Base-by-base conservation (phyloP, 2,329 filamentous ascomycete genomes). In the Akanthomyces lecanii region DNA sequence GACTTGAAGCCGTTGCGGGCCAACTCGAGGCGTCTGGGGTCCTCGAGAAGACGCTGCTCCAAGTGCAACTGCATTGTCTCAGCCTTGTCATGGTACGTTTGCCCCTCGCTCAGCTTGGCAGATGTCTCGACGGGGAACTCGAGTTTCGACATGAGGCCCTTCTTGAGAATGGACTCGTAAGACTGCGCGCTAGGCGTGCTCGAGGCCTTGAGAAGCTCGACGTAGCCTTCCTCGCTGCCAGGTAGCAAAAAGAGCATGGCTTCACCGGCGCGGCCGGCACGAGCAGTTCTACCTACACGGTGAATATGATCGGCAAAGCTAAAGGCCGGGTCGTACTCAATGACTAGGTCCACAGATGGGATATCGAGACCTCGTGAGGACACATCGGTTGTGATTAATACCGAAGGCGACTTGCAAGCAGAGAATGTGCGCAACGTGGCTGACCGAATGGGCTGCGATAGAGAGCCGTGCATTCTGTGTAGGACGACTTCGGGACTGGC, bases 261-360 rank as follows among this genome's bases (percentile, higher is more conserved):
- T 62, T 93, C 88, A 33, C 95, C 95, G 12, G 94, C 85, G 6
- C 91, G 89, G 18, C 95, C 95, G 1, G 96, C 91, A 81, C 95
- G 91, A 4, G 95, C 95, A 12, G 95, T 99, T 74, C 95, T 90
- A 61, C 95, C 95, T 62, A 98, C 91, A 62, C 95, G 89, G 77
- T 99, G 95, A 8, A 97, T 84, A 74, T 99, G 95, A 74, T 99
- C 95, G 65, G 93, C 90, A 28, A 92, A 88, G 72, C 90, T 92
- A 76, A 98, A 98, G 2, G 95, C 91, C 0, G 95, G 93, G 72
- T 99, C 95, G 73, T 97, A 98, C 74, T 99, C 95, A 63, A 99
- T 85, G 56, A 99, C 92, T 23, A 97, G 82, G 73, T 99, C 95
- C 58, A 99, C 91, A 57, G 95, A 94, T 0, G 94, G 94, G 18